Conservation (phyloP, 2,329 filamentous ascomycete species). For the Colletotrichum spaethianum region DNA sequence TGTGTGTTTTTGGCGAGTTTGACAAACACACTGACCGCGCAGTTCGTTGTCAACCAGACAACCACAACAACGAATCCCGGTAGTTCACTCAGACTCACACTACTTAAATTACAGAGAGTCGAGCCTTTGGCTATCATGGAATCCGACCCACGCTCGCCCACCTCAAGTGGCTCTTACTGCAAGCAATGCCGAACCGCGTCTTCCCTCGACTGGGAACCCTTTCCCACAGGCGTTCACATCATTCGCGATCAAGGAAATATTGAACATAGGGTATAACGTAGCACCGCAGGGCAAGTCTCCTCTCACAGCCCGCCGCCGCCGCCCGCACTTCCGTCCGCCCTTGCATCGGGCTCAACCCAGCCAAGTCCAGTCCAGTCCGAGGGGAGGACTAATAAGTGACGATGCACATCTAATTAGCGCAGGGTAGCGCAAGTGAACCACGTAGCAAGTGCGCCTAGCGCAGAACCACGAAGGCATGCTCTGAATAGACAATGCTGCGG, state of each 20-base stretch:
- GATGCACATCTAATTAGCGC: constrained; percentile 19
- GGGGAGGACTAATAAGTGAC: constrained; percentile 6
- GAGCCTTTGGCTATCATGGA: not conserved
- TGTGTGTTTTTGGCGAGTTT: not conserved
- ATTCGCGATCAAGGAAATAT: not conserved
- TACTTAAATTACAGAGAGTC: not conserved
- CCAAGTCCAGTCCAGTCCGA: not conserved
- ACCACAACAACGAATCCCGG: not conserved
- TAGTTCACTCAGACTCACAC: too few relatives aligned
- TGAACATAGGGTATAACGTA: constrained; percentile 13
- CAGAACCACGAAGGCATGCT: not conserved
- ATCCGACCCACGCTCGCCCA: constrained; percentile 2
- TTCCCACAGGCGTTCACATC: constrained; percentile 2
- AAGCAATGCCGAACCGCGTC: constrained; percentile 2
- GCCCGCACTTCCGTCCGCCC: constrained; percentile 32
- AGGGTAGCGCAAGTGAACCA: constrained; percentile 9
- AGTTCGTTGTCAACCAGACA: not conserved
- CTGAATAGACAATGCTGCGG: not conserved
- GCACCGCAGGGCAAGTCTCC: constrained; percentile 24
- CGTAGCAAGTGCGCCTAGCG: constrained; percentile 13
- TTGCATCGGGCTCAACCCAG: constrained; percentile 28
- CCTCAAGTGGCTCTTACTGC: not conserved
- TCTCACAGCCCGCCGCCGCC: constrained; percentile 15
- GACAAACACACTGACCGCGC: not conserved
- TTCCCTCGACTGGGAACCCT: constrained; percentile 15